These are phyloP conservation scores for Amborella trichopoda DNA, from an alignment of 164 flowering plant genomes.

Conservation along the genomic window DNA sequence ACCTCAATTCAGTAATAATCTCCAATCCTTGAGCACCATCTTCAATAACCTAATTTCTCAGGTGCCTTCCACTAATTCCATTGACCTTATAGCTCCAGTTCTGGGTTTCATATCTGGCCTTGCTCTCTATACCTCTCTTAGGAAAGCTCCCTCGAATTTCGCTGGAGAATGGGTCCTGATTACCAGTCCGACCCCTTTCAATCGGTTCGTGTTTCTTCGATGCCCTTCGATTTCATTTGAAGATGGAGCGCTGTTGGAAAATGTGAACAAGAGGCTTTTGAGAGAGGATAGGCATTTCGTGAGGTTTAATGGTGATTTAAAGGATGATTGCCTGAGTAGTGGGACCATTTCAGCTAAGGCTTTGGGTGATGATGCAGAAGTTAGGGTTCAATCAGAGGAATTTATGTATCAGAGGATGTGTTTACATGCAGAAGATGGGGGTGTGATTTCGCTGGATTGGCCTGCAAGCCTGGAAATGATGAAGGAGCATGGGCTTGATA, in stretches of 20 bases:
- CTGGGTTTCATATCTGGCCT: conserved; percentile 45
- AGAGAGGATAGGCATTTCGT: conserved; percentile 63
- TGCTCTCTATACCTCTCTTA: conserved; percentile 22
- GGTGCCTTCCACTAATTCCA: conserved; percentile 23
- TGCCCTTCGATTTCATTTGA: conserved; percentile 64
- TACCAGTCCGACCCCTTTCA: conserved; percentile 80
- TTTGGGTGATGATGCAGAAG: not conserved
- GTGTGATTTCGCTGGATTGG: conserved; percentile 83
- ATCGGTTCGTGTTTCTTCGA: conserved; percentile 71
- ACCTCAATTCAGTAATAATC: not conserved
- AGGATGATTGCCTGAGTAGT: not conserved
- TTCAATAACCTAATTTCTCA: conserved; percentile 22
- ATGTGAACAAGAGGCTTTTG: conserved; percentile 46
- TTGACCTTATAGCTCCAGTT: conserved; percentile 37
- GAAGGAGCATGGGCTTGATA: conserved; percentile 73
- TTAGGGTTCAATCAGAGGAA: conserved; percentile 6
- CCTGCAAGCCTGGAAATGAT: conserved; percentile 68
- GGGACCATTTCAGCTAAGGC: no score
- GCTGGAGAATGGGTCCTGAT: conserved; percentile 71
- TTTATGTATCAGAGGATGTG: conserved; percentile 69
- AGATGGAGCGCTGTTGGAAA: conserved; percentile 24
- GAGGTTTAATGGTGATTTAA: conserved; percentile 45
- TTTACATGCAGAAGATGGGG: conserved; percentile 64
- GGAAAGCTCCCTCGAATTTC: not conserved
- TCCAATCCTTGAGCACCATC: conserved; percentile 11